Base-by-base conservation (phyloP, 306 rosid species). In the Castanea crenata region DNA sequence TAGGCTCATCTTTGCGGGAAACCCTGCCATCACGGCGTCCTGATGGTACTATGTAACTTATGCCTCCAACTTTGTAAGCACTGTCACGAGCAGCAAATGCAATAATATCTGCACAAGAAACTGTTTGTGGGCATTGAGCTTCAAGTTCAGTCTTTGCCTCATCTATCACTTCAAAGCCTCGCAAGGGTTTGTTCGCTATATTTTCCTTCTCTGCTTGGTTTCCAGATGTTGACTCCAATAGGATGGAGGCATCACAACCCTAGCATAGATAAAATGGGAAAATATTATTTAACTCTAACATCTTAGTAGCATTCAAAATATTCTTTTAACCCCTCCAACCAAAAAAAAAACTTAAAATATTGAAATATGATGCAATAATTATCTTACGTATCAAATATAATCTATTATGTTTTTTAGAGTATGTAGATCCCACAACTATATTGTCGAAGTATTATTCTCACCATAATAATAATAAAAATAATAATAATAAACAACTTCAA, bases 31-130 rank as follows among this genome's bases (percentile, higher is more conserved):
- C 79, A 1, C 72, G 70, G 18, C 72, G 72, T 20, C 72, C 79
- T 3, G 79, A 35, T 15, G 79, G 79, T 6, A 76, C 79, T 1
- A 14, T 32, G 16, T 76, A 62, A 5, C 29, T 75, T 19, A 58
- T 44, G 49, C 35, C 71, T 3, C 79, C 71, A 3, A 5, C 35
- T 61, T 41, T 46, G 57, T 29, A 49, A n/a, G 85, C 83, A 1
- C 80, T 59, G 16, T 83, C 85, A 3, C 90, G 83, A 0, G 87
- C 90, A 4, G 85, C 90, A 8, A 86, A 86, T 13, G 87, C 82
- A 4, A 86, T 68, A 55, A 83, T 78, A 82, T 86, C 85, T 6
- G 82, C 90, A 15, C 87, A 86, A 0, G 87, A 83, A 3, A 86
- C 87, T 6, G 84, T 86, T 41, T 76, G 56, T 1, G 87, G 87